phyloP scores from a whole-genome alignment of 2,329 filamentous ascomycete species.

The Didymella exigua region DNA sequence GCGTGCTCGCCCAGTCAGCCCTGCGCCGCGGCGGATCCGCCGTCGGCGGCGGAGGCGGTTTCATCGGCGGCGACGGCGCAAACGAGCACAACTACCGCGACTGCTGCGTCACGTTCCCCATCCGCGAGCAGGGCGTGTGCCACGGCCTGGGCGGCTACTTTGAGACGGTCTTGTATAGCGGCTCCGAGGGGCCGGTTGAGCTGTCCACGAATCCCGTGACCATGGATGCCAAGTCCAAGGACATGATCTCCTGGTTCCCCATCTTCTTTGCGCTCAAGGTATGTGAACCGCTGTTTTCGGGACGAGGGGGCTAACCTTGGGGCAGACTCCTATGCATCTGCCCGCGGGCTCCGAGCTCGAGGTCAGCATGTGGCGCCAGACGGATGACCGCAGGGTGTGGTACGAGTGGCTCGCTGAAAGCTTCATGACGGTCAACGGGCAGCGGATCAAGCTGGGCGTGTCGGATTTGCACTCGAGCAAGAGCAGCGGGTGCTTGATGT shows the following conservation, averaged over 20 bases:
- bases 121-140: constrained; percentile 77
- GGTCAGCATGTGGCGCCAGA: constrained; percentile 94
- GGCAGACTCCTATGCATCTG: constrained; percentile 81
- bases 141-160: constrained; percentile 96
- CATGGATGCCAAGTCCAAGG: constrained; percentile 89
- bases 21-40: constrained; percentile 67
- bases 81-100: constrained; percentile 93
- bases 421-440: constrained; percentile 68
- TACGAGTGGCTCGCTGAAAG: constrained; percentile 97
- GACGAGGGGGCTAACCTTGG: background rate
- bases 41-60: constrained; percentile 72
- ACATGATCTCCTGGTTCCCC: constrained; percentile 99
- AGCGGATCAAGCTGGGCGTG: constrained; percentile 67
- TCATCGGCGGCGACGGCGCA: constrained; percentile 75
- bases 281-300: constrained; percentile 35
- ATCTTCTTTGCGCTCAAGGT: constrained; percentile 98
- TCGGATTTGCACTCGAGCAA: constrained; percentile 49
- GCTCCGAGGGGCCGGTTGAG: constrained; percentile 67
- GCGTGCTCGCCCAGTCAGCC: constrained; percentile 62
- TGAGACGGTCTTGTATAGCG: constrained; percentile 88
- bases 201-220: constrained; percentile 90
- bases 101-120: constrained; percentile 77
- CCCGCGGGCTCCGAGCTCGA: constrained; percentile 85
- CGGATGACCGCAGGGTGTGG: constrained; percentile 95
- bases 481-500: constrained; percentile 49